These are phyloP conservation scores for Chlamydomonas sphaeroides DNA, from an alignment of 139 green algal genomes.

Conservation along the genomic window DNA sequence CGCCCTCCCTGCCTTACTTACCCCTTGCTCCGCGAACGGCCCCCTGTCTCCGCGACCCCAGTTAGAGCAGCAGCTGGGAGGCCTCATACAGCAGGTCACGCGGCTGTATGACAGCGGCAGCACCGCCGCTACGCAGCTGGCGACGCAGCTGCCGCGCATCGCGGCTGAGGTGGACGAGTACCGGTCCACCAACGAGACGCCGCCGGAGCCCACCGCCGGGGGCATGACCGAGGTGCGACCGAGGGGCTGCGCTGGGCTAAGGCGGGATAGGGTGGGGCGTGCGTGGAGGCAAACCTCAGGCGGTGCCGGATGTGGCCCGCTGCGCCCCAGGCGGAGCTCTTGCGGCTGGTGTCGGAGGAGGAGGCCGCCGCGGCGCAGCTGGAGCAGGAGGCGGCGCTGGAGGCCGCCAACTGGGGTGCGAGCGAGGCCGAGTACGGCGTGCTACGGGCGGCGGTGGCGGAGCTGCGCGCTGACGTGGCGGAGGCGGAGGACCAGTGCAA, in stretches of 20 bases:
- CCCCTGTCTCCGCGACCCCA: not conserved
- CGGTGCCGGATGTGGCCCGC: too few relatives aligned
- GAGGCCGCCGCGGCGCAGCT: conserved; percentile 13
- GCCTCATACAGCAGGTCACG: conserved; percentile 5
- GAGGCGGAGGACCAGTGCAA: conserved; percentile 23
- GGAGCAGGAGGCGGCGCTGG: conserved; percentile 1
- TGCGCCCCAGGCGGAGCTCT: conserved; percentile 9
- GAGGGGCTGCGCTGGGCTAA: too few relatives aligned
- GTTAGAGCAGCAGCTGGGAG: conserved; percentile 10
- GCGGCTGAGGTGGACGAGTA: conserved; percentile 25
- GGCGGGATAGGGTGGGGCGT: too few relatives aligned
- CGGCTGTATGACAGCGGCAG: not conserved
- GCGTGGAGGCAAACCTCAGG: too few relatives aligned
- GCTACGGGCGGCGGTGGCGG: not conserved
- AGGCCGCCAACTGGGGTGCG: conserved; percentile 1
- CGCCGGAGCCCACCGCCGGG: not conserved
- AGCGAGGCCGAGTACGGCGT: not conserved
- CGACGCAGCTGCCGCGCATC: conserved; percentile 28
- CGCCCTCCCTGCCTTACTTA: too few relatives aligned
- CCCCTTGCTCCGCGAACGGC: not conserved
- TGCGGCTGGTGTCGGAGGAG: conserved; percentile 1
- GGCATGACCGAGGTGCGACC: conserved; percentile 24
- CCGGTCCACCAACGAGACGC: not conserved
- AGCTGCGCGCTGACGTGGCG: conserved; percentile 1
- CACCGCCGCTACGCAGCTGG: not conserved